These are phyloP conservation scores for Penicillium parvum DNA, from an alignment of 495 filamentous ascomycete species.

Conservation along the genomic window DNA sequence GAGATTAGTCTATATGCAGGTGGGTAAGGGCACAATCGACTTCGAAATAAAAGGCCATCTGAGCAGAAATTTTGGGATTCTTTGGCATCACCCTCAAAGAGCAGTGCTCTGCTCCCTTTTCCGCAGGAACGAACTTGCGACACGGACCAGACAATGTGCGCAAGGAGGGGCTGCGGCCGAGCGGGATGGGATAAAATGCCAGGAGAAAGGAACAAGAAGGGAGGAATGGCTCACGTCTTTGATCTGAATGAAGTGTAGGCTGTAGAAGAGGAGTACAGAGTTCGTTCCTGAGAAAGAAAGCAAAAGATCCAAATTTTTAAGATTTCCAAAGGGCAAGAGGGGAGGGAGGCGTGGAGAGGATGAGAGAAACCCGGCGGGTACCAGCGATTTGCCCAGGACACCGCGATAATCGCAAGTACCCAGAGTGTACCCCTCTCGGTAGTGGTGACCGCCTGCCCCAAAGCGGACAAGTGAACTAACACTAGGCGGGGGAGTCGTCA, in stretches of 20 bases:
- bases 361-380: too few relatives aligned
- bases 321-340: too few relatives aligned
- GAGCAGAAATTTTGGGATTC: background rate
- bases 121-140: constrained; percentile 20
- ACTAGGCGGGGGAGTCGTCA: constrained; percentile 2
- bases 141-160: constrained; percentile 9
- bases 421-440: background rate
- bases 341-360: constrained; percentile 1
- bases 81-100: background rate
- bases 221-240: background rate
- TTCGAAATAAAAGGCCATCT: background rate
- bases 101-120: background rate
- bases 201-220: background rate
- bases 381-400: too few relatives aligned
- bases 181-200: constrained; percentile 2
- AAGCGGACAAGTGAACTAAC: background rate
- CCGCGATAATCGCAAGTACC: background rate
- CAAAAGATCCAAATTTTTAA: too few relatives aligned
- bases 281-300: background rate
- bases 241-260: background rate
- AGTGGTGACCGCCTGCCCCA: background rate
- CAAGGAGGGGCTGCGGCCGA: constrained; percentile 17
- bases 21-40: background rate
- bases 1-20: constrained; percentile 21
- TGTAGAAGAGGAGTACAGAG: background rate